A percentile compares a stretch with the other conserved stretches of the same genome.
phyloP scores from a whole-genome alignment of 768 basidiomycete genomes.

The Cantharellus anzutake region DNA sequence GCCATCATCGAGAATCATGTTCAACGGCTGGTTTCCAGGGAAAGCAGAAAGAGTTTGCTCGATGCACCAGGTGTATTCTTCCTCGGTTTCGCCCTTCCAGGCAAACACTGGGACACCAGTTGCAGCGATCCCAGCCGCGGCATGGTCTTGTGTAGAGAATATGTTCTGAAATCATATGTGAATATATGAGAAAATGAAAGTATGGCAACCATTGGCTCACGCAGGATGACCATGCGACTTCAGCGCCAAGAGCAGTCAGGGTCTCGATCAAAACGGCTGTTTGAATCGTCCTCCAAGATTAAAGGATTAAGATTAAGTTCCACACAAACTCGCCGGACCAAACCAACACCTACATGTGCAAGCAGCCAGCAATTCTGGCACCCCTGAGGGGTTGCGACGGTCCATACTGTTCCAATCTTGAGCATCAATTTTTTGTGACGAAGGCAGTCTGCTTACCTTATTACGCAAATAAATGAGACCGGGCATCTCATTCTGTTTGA shows the following conservation, averaged over 20 bases:
- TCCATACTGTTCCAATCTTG: constrained; percentile 37
- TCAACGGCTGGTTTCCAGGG: constrained; percentile 60
- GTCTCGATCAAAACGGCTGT: constrained; percentile 99
- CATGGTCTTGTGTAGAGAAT: constrained; percentile 99
- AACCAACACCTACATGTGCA: constrained; percentile 59
- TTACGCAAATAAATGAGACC: constrained; percentile 84
- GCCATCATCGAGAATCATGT: constrained; percentile 99
- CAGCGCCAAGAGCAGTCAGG: constrained; percentile 81
- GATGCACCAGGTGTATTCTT: constrained; percentile 96
- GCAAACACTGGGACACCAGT: constrained; percentile 98
- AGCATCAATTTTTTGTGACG: background rate
- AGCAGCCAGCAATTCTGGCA: constrained; percentile 91
- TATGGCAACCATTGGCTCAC: constrained; percentile 26
- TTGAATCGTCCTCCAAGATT: constrained; percentile 70
- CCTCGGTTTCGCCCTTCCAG: constrained; percentile 99
- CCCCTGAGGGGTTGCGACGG: constrained; percentile 73
- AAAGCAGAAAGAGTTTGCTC: constrained; percentile 90
- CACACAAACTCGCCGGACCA: background rate
- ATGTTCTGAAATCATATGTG: constrained; percentile 48
- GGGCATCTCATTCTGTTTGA: constrained; percentile 69
- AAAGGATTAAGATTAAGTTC: background rate
- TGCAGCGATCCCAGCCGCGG: constrained; percentile 95
- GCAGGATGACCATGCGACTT: constrained; percentile 98
- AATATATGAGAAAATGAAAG: background rate
- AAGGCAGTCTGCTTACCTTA: constrained; percentile 34